Conservation (phyloP, 2,329 filamentous ascomycete species). For the Ophiostoma montium region DNA sequence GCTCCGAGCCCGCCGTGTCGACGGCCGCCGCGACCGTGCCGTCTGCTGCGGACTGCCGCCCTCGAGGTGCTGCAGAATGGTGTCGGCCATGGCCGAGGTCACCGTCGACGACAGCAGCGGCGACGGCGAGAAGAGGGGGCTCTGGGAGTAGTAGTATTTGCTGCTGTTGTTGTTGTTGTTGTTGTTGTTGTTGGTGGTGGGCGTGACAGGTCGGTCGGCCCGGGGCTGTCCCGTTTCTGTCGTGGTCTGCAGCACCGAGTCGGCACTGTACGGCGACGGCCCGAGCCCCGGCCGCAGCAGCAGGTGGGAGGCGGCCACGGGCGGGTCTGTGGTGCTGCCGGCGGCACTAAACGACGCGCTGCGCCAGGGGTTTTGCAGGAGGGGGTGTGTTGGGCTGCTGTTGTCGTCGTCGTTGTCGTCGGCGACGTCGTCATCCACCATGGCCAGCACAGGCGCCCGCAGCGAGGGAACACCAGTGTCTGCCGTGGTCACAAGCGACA, state of each 20-base stretch:
- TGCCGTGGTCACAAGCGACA: conserved; percentile 15
- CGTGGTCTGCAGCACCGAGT: conserved; percentile 14
- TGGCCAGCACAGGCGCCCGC: conserved; percentile 16
- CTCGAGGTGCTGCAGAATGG: conserved; percentile 30
- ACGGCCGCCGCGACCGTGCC: conserved; percentile 29
- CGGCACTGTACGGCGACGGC: conserved; percentile 16
- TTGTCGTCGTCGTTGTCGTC: conserved; percentile 15
- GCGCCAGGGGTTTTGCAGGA: conserved; percentile 31
- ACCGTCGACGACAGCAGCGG: conserved; percentile 43
- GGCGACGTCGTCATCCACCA: not conserved
- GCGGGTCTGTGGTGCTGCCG: not conserved
- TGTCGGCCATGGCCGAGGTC: conserved; percentile 42
- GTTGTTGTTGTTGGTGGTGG: not conserved
- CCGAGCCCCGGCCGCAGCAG: conserved; percentile 6
- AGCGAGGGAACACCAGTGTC: conserved; percentile 24
- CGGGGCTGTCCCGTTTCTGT: conserved; percentile 3
- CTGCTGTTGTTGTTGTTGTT: not conserved
- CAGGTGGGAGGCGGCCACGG: conserved; percentile 11
- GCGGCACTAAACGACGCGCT: conserved; percentile 2
- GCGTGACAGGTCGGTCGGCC: conserved; percentile 15
- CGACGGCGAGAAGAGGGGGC: conserved; percentile 43
- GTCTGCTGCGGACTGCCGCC: conserved; percentile 19
- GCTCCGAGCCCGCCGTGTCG: conserved; percentile 32
- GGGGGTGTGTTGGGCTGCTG: conserved; percentile 18
- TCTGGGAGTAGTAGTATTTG: conserved; percentile 19